Percentiles rank a stretch among this genome's conserved stretches.
phyloP scores from a whole-genome alignment of 768 basidiomycete species.

The Mrakia blollopis region DNA sequence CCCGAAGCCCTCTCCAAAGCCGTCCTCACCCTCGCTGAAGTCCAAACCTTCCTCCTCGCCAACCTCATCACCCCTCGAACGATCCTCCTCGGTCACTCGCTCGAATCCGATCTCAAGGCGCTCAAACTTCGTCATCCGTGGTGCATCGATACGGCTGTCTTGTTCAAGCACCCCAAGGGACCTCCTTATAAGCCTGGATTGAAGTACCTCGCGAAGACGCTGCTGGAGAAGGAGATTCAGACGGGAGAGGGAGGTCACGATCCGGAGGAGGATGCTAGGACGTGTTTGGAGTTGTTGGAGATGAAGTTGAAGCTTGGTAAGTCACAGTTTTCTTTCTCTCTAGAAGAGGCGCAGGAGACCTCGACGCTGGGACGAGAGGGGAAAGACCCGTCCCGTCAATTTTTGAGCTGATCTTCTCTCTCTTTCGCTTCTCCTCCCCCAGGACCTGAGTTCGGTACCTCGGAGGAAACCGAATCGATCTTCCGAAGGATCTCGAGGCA shows the following conservation, averaged over 20 bases:
- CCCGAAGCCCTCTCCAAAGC: conserved; percentile 61
- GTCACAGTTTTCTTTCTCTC: conserved; percentile 16
- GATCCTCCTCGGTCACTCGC: conserved; percentile 89
- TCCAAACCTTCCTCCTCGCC: conserved; percentile 65
- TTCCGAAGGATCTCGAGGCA: conserved; percentile 72
- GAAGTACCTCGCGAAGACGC: conserved; percentile 94
- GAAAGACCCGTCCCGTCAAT: background rate
- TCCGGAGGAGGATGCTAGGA: conserved; percentile 87
- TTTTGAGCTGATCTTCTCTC: background rate
- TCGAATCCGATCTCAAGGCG: conserved; percentile 87
- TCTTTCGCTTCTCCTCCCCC: background rate
- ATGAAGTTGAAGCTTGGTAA: conserved; percentile 71
- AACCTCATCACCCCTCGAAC: conserved; percentile 48
- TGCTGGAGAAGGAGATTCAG: conserved; percentile 87
- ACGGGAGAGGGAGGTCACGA: conserved; percentile 75
- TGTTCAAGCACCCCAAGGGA: conserved; percentile 89
- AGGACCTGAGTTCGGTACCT: conserved; percentile 77
- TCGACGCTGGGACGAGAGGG: background rate
- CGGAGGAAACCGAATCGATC: conserved; percentile 76
- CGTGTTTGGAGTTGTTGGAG: conserved; percentile 75
- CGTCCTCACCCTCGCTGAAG: conserved; percentile 71
- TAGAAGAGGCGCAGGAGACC: too few species aligned
- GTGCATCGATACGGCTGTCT: conserved; percentile 85
- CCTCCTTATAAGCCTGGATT: conserved; percentile 89
- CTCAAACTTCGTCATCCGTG: conserved; percentile 78